Conservation (phyloP, 2,329 filamentous ascomycete species). For the Penicillium corylophilum region DNA sequence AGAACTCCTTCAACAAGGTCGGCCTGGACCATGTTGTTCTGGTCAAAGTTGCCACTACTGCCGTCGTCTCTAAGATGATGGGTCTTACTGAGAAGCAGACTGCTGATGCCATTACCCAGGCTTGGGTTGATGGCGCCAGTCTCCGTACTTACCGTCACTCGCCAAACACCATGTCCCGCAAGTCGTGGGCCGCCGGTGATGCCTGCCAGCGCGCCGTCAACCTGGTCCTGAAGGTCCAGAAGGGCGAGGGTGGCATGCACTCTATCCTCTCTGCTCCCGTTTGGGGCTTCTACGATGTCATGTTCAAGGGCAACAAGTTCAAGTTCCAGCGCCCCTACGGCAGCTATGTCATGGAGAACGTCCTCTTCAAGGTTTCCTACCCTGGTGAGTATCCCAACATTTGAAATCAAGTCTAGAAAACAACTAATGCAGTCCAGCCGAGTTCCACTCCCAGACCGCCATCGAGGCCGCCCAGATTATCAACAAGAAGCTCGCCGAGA, state of each 20-base stretch:
- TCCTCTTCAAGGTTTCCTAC: slow-evolving; percentile 99
- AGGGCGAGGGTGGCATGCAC: slow-evolving; percentile 85
- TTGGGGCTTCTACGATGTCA: slow-evolving; percentile 98
- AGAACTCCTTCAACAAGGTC: slow-evolving; percentile 99
- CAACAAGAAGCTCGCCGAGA: slow-evolving; percentile 73
- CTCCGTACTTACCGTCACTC: slow-evolving; percentile 96
- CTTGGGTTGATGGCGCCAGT: slow-evolving; percentile 94
- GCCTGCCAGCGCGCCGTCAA: slow-evolving; percentile 95
- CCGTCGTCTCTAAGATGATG: slow-evolving; percentile 93
- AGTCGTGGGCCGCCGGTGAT: slow-evolving; percentile 98
- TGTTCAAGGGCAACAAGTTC: slow-evolving; percentile 95
- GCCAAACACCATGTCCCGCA: slow-evolving; percentile 99
- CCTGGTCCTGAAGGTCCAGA: slow-evolving; percentile 83
- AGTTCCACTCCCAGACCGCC: slow-evolving; percentile 98
- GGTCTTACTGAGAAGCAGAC: slow-evolving; percentile 87
- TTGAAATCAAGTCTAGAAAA: background rate
- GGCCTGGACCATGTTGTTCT: slow-evolving; percentile 96
- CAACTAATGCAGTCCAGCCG: slow-evolving; percentile 53
- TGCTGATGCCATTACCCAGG: slow-evolving; percentile 91
- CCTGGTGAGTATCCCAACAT: slow-evolving; percentile 61
- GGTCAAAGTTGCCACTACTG: slow-evolving; percentile 94
- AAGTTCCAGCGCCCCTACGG: slow-evolving; percentile 94
- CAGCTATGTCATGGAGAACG: slow-evolving; percentile 99
- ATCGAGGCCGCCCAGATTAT: slow-evolving; percentile 92
- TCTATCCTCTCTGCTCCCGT: slow-evolving; percentile 88